A percentile compares a stretch with the other conserved stretches of the same genome.
These are phyloP conservation scores for Citrus hindsii DNA, from an alignment of 345 rosid genomes.

Conservation along the genomic window DNA sequence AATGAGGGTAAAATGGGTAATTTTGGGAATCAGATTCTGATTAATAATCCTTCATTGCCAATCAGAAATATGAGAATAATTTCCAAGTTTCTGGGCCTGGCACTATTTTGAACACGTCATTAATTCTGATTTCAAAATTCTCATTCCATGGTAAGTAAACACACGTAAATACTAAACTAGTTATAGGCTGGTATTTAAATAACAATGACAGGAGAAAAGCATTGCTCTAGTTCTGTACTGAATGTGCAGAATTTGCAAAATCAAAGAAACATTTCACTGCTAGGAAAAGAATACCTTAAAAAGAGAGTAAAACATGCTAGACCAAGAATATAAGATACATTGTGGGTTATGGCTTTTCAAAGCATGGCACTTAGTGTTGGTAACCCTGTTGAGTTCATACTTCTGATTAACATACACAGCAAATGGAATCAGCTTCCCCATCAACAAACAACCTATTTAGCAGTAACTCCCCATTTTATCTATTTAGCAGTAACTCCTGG, in stretches of 20 bases:
- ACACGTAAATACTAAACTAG: too few species aligned
- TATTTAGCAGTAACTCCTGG: neutral
- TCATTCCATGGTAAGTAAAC: too few species aligned
- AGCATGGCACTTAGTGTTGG: neutral
- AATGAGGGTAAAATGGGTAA: too few species aligned
- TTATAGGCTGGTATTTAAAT: neutral
- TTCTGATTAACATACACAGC: neutral
- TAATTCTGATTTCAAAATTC: too few species aligned
- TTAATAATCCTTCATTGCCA: too few species aligned
- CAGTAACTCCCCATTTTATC: too few species aligned
- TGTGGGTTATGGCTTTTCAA: neutral
- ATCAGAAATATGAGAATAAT: too few species aligned
- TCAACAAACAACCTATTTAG: neutral
- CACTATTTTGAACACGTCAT: too few species aligned
- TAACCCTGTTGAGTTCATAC: neutral
- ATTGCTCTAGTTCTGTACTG: neutral
- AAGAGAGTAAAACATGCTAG: neutral
- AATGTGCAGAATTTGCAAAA: neutral
- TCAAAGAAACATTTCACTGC: neutral
- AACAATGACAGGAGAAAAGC: conserved; percentile 1
- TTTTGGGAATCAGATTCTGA: too few species aligned
- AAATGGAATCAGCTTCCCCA: neutral
- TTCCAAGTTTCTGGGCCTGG: accelerated
- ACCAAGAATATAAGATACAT: neutral
- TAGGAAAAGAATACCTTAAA: neutral